phyloP scores from a whole-genome alignment of 2,329 filamentous ascomycete species.

The Parastagonospora nodorum region DNA sequence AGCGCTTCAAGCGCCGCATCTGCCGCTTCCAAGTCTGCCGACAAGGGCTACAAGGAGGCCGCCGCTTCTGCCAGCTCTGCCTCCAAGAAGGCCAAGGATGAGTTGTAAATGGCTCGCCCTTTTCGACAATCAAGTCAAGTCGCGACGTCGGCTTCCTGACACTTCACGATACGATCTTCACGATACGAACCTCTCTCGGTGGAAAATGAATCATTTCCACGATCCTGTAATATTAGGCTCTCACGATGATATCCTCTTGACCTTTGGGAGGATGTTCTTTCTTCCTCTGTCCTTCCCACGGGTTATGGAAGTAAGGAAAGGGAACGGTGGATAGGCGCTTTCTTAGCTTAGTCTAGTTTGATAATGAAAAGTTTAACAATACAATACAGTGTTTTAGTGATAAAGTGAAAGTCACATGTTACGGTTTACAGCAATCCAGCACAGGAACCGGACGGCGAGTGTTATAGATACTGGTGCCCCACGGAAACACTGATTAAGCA shows the following conservation, averaged over 20 bases:
- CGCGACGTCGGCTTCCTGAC: slow-evolving; percentile 10
- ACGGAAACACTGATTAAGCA: too few relatives aligned
- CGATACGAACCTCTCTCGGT: slow-evolving; percentile 24
- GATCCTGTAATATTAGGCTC: slow-evolving; percentile 32
- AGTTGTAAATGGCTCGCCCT: slow-evolving; percentile 47
- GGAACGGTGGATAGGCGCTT: slow-evolving; percentile 15
- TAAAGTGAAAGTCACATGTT: neutral
- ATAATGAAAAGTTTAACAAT: slow-evolving; percentile 20
- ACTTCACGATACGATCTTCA: slow-evolving; percentile 27
- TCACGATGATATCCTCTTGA: slow-evolving; percentile 27
- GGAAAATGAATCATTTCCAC: slow-evolving; percentile 15
- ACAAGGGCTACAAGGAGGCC: slow-evolving; percentile 41
- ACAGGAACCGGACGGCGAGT: too few relatives aligned
- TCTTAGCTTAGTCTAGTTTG: slow-evolving; percentile 23
- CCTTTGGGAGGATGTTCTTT: slow-evolving; percentile 22
- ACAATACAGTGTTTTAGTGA: neutral
- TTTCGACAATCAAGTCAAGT: slow-evolving; percentile 19
- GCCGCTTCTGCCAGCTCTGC: slow-evolving; percentile 37
- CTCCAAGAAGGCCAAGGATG: slow-evolving; percentile 48
- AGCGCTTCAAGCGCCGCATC: slow-evolving; percentile 40
- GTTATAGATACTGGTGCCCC: too few relatives aligned
- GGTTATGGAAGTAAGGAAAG: slow-evolving; percentile 8
- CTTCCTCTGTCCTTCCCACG: slow-evolving; percentile 10
- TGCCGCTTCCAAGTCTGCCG: slow-evolving; percentile 39
- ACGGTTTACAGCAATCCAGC: too few relatives aligned